Conservation (phyloP, 345 rosid species). For the Acer yangbiense region DNA sequence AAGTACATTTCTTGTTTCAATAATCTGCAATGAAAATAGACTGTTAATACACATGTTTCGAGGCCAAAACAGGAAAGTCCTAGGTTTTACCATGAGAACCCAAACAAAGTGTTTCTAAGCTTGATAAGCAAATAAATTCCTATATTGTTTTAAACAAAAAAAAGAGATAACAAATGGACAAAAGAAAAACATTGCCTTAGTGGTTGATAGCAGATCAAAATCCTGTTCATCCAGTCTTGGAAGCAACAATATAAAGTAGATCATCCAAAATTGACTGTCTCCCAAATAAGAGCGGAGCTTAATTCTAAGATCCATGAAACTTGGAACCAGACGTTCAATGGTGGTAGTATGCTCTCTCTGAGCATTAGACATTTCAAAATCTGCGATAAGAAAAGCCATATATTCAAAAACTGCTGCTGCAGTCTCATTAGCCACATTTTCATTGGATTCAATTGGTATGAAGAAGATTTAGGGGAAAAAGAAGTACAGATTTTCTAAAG, state of each 20-base stretch:
- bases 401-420: constrained; percentile 1
- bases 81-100: not conserved
- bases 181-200: constrained; percentile 43
- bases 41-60: not conserved
- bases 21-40: constrained; percentile 40
- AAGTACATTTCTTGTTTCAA: constrained; percentile 56
- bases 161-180: constrained; percentile 3
- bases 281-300: constrained; percentile 40
- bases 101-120: not conserved
- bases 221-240: constrained; percentile 65
- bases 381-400: constrained; percentile 38
- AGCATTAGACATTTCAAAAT: constrained; percentile 55
- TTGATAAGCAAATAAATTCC: not conserved
- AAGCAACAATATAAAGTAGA: constrained; percentile 70
- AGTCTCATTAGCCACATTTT: not conserved
- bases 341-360: constrained; percentile 58
- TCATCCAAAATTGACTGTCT: constrained; percentile 64
- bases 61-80: not conserved
- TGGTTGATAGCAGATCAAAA: constrained; percentile 57
- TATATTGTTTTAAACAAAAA: too few species aligned
- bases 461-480: constrained; percentile 3
- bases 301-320: constrained; percentile 47
- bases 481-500: not conserved
- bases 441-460: not conserved
- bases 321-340: constrained; percentile 60